phyloP scores from a whole-genome alignment of 257 asterid genomes.

The Orobanche coerulescens region DNA sequence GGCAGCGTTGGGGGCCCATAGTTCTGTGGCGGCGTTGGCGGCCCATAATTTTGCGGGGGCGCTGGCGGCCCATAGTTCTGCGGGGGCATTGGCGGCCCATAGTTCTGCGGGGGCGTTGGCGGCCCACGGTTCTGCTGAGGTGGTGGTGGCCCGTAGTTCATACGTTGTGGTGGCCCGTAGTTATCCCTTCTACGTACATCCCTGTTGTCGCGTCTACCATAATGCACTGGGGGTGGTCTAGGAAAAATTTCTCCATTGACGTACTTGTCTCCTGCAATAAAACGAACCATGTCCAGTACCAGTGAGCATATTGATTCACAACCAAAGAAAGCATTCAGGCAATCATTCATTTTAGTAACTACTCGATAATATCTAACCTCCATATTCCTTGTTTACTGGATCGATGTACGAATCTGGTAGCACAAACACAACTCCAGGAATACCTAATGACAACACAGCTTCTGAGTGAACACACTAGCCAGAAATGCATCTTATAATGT shows the following conservation, averaged over 20 bases:
- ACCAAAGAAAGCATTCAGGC: background rate
- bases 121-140: slow-evolving; percentile 31
- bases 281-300: background rate
- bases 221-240: slow-evolving; percentile 76
- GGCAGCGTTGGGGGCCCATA: slow-evolving; percentile 20
- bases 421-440: slow-evolving; percentile 75
- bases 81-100: slow-evolving; percentile 20
- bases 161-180: slow-evolving; percentile 18
- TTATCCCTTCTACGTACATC: slow-evolving; percentile 34
- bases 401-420: slow-evolving; percentile 94
- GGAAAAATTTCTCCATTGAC: slow-evolving; percentile 74
- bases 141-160: slow-evolving; percentile 25
- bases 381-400: slow-evolving; percentile 82
- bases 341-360: background rate
- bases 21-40: slow-evolving; percentile 20
- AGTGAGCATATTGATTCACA: background rate
- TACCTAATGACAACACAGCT: slow-evolving; percentile 33
- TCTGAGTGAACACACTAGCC: slow-evolving; percentile 13
- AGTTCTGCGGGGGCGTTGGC: slow-evolving; percentile 27
- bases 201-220: slow-evolving; percentile 37
- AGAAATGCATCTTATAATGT: slow-evolving; percentile 1
- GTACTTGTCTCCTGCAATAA: slow-evolving; percentile 79
- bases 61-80: slow-evolving; percentile 25
- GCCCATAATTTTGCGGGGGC: slow-evolving; percentile 26
- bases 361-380: slow-evolving; percentile 48